These are phyloP conservation scores for Cystobasidium pallidum DNA, from an alignment of 1,284 basidiomycete genomes.

Conservation along the genomic window DNA sequence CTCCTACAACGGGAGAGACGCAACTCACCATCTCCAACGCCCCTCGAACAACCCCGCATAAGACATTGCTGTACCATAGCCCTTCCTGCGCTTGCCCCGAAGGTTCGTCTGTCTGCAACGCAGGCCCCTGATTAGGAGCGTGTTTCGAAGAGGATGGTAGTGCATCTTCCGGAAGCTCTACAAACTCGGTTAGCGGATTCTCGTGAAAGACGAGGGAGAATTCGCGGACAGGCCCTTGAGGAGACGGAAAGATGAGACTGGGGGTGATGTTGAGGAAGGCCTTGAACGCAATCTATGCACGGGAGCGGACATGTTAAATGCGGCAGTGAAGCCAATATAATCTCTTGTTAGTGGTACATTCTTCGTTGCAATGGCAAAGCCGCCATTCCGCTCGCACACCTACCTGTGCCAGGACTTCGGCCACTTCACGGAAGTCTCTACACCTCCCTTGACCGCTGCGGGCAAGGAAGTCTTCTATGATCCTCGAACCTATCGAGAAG, in stretches of 20 bases:
- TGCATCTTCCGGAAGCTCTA: constrained; percentile 91
- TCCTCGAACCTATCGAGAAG: constrained; percentile 92
- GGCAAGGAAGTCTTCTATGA: constrained; percentile 98
- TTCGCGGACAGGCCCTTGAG: constrained; percentile 57
- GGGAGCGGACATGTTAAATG: neutral
- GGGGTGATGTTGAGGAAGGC: constrained; percentile 95
- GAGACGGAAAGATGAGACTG: constrained; percentile 65
- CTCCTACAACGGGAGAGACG: neutral
- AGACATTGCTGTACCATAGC: constrained; percentile 93
- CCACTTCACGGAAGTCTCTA: constrained; percentile 87
- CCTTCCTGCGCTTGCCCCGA: constrained; percentile 65
- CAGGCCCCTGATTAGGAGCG: neutral
- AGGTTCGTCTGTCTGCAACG: neutral
- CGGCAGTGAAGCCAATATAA: neutral
- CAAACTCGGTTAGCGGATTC: constrained; percentile 95
- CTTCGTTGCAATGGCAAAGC: neutral
- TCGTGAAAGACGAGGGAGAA: constrained; percentile 90
- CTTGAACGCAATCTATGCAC: constrained; percentile 98
- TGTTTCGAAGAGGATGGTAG: constrained; percentile 55
- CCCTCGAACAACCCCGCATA: constrained; percentile 90
- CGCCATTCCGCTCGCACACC: constrained; percentile 46
- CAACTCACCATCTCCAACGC: constrained; percentile 87
- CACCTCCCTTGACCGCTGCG: constrained; percentile 83
- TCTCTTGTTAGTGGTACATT: neutral
- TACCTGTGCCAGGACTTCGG: constrained; percentile 89